These are phyloP conservation scores for Yamadazyma dushanensis DNA, from an alignment of 1,139 yeast genomes.

Conservation along the genomic window DNA sequence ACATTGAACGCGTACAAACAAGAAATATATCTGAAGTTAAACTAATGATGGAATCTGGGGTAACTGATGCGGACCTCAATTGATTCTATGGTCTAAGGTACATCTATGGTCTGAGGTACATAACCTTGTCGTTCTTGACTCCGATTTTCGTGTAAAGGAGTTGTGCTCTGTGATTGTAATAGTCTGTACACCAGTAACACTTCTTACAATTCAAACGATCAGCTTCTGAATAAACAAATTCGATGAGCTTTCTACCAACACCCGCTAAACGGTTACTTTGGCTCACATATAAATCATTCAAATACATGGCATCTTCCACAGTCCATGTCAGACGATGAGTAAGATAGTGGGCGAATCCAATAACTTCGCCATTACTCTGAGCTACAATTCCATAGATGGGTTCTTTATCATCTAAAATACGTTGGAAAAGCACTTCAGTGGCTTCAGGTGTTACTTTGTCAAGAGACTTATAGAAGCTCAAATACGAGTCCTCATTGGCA, in stretches of 20 bases:
- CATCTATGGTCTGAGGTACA: constrained; percentile 4
- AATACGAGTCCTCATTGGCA: constrained; percentile 34
- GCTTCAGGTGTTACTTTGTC: constrained; percentile 33
- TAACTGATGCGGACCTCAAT: too few relatives aligned
- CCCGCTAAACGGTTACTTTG: constrained; percentile 42
- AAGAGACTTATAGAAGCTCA: constrained; percentile 42
- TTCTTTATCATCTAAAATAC: constrained; percentile 43
- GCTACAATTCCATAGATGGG: constrained; percentile 24
- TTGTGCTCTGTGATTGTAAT: constrained; percentile 58
- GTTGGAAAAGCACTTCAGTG: constrained; percentile 39
- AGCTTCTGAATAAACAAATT: constrained; percentile 47
- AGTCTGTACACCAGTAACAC: constrained; percentile 57
- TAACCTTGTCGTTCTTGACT: neutral
- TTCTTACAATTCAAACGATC: constrained; percentile 41
- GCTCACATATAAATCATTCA: constrained; percentile 49
- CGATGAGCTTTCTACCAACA: constrained; percentile 49
- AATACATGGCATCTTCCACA: constrained; percentile 39
- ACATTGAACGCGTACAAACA: too few relatives aligned
- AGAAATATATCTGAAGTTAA: too few relatives aligned
- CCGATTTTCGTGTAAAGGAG: constrained; percentile 55
- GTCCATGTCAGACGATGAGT: constrained; percentile 53
- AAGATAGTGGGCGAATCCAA: constrained; percentile 45
- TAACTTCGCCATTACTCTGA: constrained; percentile 17
- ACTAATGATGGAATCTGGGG: too few relatives aligned
- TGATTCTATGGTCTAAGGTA: too few relatives aligned